These are phyloP conservation scores for Pugionium cornutum DNA, from an alignment of 345 rosid genomes.

Conservation along the genomic window DNA sequence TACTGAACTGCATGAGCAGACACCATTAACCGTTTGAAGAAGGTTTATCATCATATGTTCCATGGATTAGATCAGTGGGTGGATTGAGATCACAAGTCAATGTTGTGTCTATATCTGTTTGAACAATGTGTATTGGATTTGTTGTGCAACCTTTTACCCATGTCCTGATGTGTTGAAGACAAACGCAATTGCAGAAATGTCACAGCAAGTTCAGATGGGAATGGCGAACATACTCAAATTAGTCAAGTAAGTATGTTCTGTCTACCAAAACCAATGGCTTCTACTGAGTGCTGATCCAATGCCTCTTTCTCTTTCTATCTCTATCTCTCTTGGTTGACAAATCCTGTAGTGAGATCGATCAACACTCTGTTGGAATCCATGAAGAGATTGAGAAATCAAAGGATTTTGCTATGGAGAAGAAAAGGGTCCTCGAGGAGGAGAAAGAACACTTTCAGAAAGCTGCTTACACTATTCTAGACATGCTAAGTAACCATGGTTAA, in stretches of 20 bases:
- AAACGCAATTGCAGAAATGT: conserved; percentile 57
- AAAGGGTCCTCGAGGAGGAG: conserved; percentile 68
- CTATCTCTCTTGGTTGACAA: conserved; percentile 3
- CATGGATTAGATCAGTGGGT: conserved; percentile 21
- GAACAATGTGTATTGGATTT: conserved; percentile 2
- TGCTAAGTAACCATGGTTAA: conserved; percentile 50
- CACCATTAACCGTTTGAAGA: background rate
- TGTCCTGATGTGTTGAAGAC: conserved; percentile 23
- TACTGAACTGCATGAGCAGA: background rate
- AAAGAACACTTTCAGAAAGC: conserved; percentile 79
- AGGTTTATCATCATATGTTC: background rate
- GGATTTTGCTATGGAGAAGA: conserved; percentile 66
- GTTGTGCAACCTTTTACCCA: background rate
- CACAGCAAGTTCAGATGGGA: conserved; percentile 73
- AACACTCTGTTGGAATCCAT: conserved; percentile 56
- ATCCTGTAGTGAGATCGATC: conserved; percentile 74
- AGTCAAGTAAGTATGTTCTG: conserved; percentile 57
- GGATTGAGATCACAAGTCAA: conserved; percentile 4
- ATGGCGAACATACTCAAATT: conserved; percentile 85
- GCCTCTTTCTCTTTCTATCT: background rate
- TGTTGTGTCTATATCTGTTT: background rate
- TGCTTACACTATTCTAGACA: conserved; percentile 68
- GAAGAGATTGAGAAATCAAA: conserved; percentile 82
- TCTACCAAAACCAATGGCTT: conserved; percentile 7
- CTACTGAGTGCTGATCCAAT: conserved; percentile 11